phyloP scores from a whole-genome alignment of 371 early-diverging fungal species.

The Mucor sp. region DNA sequence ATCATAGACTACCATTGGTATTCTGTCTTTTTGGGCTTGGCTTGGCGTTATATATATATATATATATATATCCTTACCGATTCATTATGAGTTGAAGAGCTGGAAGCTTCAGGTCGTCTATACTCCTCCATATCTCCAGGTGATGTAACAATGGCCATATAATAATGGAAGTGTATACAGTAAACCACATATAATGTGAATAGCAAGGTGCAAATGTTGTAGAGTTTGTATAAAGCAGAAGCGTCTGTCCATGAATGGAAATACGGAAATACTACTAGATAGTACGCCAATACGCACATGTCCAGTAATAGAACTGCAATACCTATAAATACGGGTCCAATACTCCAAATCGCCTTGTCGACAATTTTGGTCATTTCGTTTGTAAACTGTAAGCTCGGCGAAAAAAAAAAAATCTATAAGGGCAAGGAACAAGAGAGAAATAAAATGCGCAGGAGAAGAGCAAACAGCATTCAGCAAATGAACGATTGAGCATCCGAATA shows the following conservation, averaged over 20 bases:
- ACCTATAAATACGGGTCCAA: constrained; percentile 57
- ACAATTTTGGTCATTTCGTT: constrained; percentile 43
- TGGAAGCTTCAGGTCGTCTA: constrained; percentile 8
- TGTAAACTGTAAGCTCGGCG: background rate
- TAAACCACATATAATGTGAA: constrained; percentile 59
- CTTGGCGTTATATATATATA: background rate
- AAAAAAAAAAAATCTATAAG: background rate
- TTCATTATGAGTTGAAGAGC: background rate
- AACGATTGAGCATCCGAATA: background rate
- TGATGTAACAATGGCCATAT: constrained; percentile 59
- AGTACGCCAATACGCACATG: constrained; percentile 51
- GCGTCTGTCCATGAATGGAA: constrained; percentile 30
- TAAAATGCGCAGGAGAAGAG: background rate
- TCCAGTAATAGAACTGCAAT: constrained; percentile 56
- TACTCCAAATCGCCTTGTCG: constrained; percentile 54
- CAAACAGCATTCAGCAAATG: background rate
- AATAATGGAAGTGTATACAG: constrained; percentile 59
- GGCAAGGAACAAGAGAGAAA: background rate
- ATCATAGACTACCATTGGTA: background rate
- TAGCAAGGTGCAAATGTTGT: constrained; percentile 27
- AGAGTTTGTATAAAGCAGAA: constrained; percentile 33
- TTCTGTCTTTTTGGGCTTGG: background rate
- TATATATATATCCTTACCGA: background rate
- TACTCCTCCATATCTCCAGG: constrained; percentile 50
- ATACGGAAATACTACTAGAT: constrained; percentile 54